Percentiles rank a stretch among this genome's conserved stretches.
phyloP scores from a whole-genome alignment of 352 stramenopile genomes.

The Phytopythium vexans region DNA sequence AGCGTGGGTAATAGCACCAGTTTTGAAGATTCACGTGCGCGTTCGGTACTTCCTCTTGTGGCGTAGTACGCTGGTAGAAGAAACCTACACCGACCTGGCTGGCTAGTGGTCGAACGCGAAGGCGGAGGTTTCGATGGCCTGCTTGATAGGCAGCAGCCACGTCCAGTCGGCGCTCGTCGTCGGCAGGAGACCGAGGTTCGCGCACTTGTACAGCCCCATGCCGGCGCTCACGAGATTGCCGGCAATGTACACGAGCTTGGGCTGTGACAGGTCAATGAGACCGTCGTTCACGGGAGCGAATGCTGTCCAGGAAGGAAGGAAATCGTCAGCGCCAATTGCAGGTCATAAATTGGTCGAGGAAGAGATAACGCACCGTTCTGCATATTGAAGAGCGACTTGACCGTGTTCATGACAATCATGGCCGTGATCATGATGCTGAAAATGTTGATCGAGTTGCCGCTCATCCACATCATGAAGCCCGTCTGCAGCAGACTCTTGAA shows the following conservation, averaged over 20 bases:
- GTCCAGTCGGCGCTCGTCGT: slow-evolving; percentile 92
- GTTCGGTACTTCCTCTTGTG: too few relatives aligned
- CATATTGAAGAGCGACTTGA: slow-evolving; percentile 89
- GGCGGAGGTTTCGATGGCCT: slow-evolving; percentile 72
- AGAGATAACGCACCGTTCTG: slow-evolving; percentile 37
- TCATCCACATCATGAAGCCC: slow-evolving; percentile 97
- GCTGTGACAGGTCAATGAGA: slow-evolving; percentile 73
- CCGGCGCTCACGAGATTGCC: slow-evolving; percentile 85
- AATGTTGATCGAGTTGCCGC: slow-evolving; percentile 92
- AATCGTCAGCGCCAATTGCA: background rate
- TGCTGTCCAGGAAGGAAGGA: slow-evolving; percentile 24
- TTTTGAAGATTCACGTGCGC: slow-evolving; percentile 6
- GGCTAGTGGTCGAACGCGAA: slow-evolving; percentile 35
- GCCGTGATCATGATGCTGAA: slow-evolving; percentile 94
- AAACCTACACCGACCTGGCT: too few relatives aligned
- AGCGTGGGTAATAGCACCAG: slow-evolving; percentile 4
- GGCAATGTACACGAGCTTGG: slow-evolving; percentile 88
- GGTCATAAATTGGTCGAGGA: background rate
- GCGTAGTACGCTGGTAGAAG: too few relatives aligned
- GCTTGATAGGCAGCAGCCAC: slow-evolving; percentile 85
- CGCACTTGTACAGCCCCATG: slow-evolving; percentile 92
- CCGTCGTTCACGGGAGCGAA: slow-evolving; percentile 77
- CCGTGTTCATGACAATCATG: slow-evolving; percentile 91
- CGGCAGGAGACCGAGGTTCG: slow-evolving; percentile 90
- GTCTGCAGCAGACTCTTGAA: slow-evolving; percentile 93